These are phyloP conservation scores for Phytophthora meadii DNA, from an alignment of 352 stramenopile species.

Conservation along the genomic window DNA sequence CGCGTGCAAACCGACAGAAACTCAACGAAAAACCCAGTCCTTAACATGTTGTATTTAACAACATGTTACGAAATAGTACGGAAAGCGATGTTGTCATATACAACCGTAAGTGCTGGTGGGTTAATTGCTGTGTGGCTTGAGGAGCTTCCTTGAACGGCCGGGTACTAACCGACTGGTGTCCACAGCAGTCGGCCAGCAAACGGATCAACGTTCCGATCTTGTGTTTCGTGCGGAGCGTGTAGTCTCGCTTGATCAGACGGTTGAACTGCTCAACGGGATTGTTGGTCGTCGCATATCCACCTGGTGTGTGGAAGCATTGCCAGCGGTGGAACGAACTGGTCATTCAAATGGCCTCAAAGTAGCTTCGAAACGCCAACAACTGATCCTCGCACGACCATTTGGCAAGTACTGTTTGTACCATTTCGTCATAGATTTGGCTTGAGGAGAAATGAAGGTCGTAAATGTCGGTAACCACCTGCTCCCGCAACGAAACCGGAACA, in stretches of 20 bases:
- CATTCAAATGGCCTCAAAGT: neutral
- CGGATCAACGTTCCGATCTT: slow-evolving; percentile 5
- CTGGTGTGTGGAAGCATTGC: neutral
- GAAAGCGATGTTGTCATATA: too few species aligned
- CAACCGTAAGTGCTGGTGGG: too few species aligned
- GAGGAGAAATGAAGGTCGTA: slow-evolving; percentile 1
- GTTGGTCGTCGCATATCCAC: slow-evolving; percentile 5
- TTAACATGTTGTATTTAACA: too few species aligned
- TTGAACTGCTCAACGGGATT: slow-evolving; percentile 18
- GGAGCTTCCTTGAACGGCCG: neutral
- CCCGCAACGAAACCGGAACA: neutral
- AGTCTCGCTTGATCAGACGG: slow-evolving; percentile 29
- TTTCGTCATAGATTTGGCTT: too few species aligned
- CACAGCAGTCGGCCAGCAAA: slow-evolving; percentile 2
- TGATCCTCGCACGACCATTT: neutral
- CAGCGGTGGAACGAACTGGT: neutral
- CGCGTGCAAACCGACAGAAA: too few species aligned
- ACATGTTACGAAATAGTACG: too few species aligned
- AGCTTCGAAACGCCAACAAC: neutral
- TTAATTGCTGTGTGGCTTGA: neutral
- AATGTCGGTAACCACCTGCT: neutral
- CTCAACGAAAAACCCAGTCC: too few species aligned
- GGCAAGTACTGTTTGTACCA: neutral
- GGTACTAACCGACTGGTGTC: neutral
- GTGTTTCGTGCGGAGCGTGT: slow-evolving; percentile 16